Base-by-base conservation (phyloP, 768 basidiomycete species). In the Auriscalpium orientale region DNA sequence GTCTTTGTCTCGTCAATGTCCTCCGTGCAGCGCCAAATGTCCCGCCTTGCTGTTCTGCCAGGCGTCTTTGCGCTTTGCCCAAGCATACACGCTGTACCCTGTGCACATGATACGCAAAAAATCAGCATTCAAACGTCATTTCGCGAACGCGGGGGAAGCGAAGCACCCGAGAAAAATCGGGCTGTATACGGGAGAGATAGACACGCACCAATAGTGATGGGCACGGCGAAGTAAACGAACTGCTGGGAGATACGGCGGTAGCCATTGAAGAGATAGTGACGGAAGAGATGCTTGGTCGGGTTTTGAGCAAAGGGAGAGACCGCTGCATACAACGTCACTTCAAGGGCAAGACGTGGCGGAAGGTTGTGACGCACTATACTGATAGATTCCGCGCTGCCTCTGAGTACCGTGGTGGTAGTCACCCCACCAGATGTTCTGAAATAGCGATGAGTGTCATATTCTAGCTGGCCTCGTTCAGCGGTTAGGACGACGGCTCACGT, bases 371-470 rank as follows among this genome's bases (percentile, higher is more conserved):
- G 70, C 63, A 94, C 91, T 79, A 77, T 94, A 95, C 64, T 77
- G 73, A 49, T 80, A 74, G 54, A 94, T 77, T 49, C 91, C 91
- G 70, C 78, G 89, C 63, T 85, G 83, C 52, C 46, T 56, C 67
- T 83, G 84, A 57, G 76, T 28, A 28, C 28, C 74, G 56, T 81
- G 78, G 62, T 77, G 75, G 55, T 74, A 72, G 70, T 89, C 84
- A 74, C 91, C 91, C 91, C 91, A 95, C 91, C 91, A 94, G 52
- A 85, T 76, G 69, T 78, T 86, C 89, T 93, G 68, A 18, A n/a
- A 46, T 35, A 47, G 15, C 28, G 28, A 28, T 28, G 28, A 28
- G 28, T 4, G 28, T 28, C 50, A 45, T 46, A 46, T 37, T 12
- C 16, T 35, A 10, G 40, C 46, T 22, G 54, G 51, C 43, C 37